Conservation (phyloP, 2,329 filamentous ascomycete genomes). For the Penicillium sp. region DNA sequence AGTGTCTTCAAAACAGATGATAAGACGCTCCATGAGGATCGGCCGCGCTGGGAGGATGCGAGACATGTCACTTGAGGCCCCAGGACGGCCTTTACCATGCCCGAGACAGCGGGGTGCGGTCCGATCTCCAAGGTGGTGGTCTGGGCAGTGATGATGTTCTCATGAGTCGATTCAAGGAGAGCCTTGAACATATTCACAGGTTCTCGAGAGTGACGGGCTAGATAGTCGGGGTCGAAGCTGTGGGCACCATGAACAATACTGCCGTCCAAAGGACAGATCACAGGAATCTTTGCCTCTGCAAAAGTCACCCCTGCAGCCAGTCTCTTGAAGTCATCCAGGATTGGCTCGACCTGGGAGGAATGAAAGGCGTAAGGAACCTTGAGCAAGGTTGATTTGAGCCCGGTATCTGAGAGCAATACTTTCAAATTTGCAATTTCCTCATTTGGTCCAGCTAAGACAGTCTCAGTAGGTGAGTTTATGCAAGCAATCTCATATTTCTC, state of each 20-base stretch:
- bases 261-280: conserved; percentile 44
- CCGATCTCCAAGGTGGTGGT: too few relatives aligned
- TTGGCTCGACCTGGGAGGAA: conserved; percentile 25
- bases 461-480: conserved; percentile 71
- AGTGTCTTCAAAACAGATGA: neutral
- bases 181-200: too few relatives aligned
- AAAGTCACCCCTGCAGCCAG: conserved; percentile 35
- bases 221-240: conserved; percentile 36
- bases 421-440: conserved; percentile 56
- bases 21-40: neutral
- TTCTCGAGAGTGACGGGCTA: conserved; percentile 39
- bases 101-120: too few relatives aligned
- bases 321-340: conserved; percentile 35
- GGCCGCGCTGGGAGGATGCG: too few relatives aligned
- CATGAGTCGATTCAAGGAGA: too few relatives aligned
- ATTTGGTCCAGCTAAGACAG: conserved; percentile 63
- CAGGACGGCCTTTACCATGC: too few relatives aligned
- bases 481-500: conserved; percentile 58
- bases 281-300: conserved; percentile 33
- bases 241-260: conserved; percentile 34
- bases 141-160: too few relatives aligned
- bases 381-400: conserved; percentile 47
- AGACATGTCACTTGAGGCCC: too few relatives aligned
- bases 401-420: too few relatives aligned
- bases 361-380: conserved; percentile 58